Evolutionary conservation across 2,329 filamentous ascomycete genomes (phyloP).

Genomic region (Cladorrhinum sp.): DNA sequence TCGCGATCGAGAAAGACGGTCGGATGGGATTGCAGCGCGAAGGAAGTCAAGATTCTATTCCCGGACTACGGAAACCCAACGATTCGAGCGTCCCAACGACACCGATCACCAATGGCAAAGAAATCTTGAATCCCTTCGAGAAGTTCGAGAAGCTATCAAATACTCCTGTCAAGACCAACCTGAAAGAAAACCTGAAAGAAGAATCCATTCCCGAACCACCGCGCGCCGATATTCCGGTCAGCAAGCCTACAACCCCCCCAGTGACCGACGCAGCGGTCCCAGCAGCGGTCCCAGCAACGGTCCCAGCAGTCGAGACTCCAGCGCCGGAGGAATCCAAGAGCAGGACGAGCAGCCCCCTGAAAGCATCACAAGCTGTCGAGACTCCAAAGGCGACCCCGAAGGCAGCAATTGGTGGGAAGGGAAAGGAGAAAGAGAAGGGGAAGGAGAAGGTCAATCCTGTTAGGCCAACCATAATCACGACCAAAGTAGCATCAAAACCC

Average conservation of each 20-base stretch:
- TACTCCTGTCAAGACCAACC: slow-evolving; percentile 30
- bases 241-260: slow-evolving; percentile 15
- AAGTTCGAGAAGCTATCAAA: slow-evolving; percentile 22
- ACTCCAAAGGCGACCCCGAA: slow-evolving; percentile 5
- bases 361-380: slow-evolving; percentile 18
- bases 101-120: slow-evolving; percentile 38
- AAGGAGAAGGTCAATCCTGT: slow-evolving; percentile 14
- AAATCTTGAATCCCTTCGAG: slow-evolving; percentile 39
- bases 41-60: slow-evolving; percentile 42
- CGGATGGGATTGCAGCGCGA: slow-evolving; percentile 51
- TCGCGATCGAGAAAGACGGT: slow-evolving; percentile 67
- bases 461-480: slow-evolving; percentile 17
- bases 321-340: slow-evolving; percentile 32
- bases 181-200: slow-evolving; percentile 34
- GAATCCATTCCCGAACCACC: slow-evolving; percentile 45
- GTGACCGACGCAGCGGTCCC: slow-evolving; percentile 29
- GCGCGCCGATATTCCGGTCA: slow-evolving; percentile 25
- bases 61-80: slow-evolving; percentile 36
- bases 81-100: slow-evolving; percentile 38
- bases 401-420: slow-evolving; percentile 2
- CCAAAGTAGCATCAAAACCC: slow-evolving; percentile 29
- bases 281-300: slow-evolving; percentile 12
- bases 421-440: not conserved
- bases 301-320: slow-evolving; percentile 22
- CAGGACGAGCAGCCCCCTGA: slow-evolving; percentile 19